phyloP scores from a whole-genome alignment of 176 grass and related monocot genomes.

The Ananas comosus region DNA sequence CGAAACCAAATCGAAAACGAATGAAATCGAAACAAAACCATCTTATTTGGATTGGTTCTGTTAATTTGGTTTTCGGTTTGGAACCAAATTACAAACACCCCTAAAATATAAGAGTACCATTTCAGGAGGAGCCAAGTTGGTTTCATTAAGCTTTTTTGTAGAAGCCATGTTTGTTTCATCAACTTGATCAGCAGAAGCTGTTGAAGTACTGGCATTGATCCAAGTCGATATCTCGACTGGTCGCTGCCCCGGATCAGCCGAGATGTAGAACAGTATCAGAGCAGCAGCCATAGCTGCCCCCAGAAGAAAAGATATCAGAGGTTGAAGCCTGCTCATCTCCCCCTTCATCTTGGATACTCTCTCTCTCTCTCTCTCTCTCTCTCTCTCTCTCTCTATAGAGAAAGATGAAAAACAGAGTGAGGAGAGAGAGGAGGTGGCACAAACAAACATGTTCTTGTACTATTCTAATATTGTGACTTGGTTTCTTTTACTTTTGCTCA shows the following conservation, averaged over 20 bases:
- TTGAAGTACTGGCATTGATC: not conserved
- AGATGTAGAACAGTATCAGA: slow-evolving; percentile 30
- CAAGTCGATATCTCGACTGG: not conserved
- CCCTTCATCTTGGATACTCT: too few species aligned
- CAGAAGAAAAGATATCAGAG: slow-evolving; percentile 30
- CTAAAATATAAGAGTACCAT: not conserved
- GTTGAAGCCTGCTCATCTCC: slow-evolving; percentile 12
- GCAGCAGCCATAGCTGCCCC: slow-evolving; percentile 29
- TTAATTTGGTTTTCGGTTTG: not conserved
- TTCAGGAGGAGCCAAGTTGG: not conserved
- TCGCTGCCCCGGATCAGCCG: slow-evolving; percentile 17
- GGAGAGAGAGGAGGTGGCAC: too few species aligned
- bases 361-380: too few species aligned
- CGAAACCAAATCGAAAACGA: too few species aligned
- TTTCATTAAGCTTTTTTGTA: not conserved
- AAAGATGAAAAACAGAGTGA: too few species aligned
- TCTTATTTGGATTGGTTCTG: not conserved
- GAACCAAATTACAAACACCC: not conserved
- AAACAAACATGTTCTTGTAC: too few species aligned
- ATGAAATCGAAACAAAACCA: too few species aligned
- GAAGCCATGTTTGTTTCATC: not conserved
- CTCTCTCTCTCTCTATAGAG: too few species aligned
- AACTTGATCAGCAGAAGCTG: not conserved
- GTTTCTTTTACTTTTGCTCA: too few species aligned
- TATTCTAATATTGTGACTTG: too few species aligned